These are phyloP conservation scores for Asterochloris sp. DNA, from an alignment of 139 green algal genomes.

Conservation along the genomic window DNA sequence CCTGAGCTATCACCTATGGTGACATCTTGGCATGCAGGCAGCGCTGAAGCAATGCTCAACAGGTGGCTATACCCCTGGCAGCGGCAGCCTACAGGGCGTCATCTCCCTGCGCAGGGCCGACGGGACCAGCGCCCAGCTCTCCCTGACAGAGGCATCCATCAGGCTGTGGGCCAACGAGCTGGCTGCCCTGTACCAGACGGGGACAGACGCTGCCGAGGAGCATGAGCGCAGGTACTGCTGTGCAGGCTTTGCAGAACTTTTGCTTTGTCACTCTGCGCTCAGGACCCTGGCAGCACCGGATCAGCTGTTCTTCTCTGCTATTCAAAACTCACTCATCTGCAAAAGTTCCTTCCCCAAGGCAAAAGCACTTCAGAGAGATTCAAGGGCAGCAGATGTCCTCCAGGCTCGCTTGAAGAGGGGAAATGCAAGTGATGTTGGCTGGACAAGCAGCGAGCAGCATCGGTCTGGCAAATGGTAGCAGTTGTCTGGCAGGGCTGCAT, in stretches of 20 bases:
- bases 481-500: not conserved
- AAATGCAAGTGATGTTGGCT: not conserved
- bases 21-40: not conserved
- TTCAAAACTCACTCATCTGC: not conserved
- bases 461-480: not conserved
- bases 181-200: slow-evolving; percentile 18
- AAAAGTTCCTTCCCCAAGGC: not conserved
- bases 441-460: not conserved
- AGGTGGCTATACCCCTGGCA: slow-evolving; percentile 8
- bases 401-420: too few relatives aligned
- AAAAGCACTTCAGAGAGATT: not conserved
- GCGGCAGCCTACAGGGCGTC: not conserved
- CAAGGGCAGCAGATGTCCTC: not conserved
- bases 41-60: not conserved
- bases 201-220: slow-evolving; percentile 1
- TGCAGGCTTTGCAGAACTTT: slow-evolving; percentile 4
- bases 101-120: not conserved
- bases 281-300: not conserved
- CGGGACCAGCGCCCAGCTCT: slow-evolving; percentile 8
- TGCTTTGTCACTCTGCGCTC: not conserved
- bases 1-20: not conserved
- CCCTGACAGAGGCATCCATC: slow-evolving; percentile 16
- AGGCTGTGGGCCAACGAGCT: slow-evolving; percentile 35
- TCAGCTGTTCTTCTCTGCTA: not conserved
- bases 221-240: not conserved